Base-by-base conservation (phyloP, 345 rosid genomes). In the sweet orange (Citrus sinensis) region DNA sequence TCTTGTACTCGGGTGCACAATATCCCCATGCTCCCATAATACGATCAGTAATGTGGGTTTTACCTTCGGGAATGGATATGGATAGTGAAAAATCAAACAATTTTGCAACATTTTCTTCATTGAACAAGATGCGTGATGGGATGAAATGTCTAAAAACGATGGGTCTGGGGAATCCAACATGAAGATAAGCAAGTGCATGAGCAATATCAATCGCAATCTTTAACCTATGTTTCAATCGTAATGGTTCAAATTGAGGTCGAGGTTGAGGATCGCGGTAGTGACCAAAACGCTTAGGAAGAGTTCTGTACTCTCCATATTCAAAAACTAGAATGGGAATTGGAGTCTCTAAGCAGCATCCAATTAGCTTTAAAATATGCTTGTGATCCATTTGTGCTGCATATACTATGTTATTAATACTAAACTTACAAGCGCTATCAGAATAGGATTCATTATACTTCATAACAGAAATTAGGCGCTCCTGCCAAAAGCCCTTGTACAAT, bases 11-110 rank as follows among this genome's bases (percentile, higher is more conserved):
- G 1, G 84, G 83, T 6, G 79, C 79, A 2, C 34, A 0, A 24
- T 10, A 22, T 71, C 73, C 73, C 0, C 0, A 0, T 4, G 75
- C 32, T 19, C 79, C 86, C 6, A 73, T 20, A 20, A 2, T 20
- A 0, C 0, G 0, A 24, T 30, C 78, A 6, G 19, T 1, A 25
- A 63, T 64, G 49, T 32, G 66, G 4, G 77, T 54, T 61, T 85
- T 20, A 2, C 78, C 86, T 73, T 73, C 73, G 4, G 86, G 88
- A 69, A 81, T 70, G 16, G 80, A 35, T 13, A 73, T 9, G 2
- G 65, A 30, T 1, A 32, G 0, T 0, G 80, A 70, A 35, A 76
- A 83, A 51, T 80, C 65, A 22, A 34, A 72, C 16, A 85, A 9
- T 73, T 83, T 79, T 19, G 79, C 70, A 7, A 3, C 59, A 56